Evolutionary conservation across 179 eudicot genomes (phyloP).

Genomic region (Spergularia azorica): DNA sequence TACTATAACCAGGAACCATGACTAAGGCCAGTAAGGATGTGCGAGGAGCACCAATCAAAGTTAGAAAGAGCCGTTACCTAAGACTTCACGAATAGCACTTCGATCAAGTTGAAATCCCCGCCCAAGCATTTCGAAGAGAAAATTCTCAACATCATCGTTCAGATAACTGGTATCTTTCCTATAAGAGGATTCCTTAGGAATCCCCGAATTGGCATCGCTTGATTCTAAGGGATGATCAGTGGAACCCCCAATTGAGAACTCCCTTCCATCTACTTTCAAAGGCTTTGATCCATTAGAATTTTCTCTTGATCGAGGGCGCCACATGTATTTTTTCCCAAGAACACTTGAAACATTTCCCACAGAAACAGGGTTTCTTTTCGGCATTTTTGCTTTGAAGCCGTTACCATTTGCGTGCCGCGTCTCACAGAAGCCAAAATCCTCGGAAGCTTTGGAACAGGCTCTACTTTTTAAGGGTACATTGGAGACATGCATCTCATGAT

Average conservation of each 20-base stretch:
- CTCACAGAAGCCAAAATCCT: constrained; percentile 9
- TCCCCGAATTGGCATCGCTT: constrained; percentile 19
- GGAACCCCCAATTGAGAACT: constrained; percentile 5
- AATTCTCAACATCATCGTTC: constrained; percentile 32
- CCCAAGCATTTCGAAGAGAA: constrained; percentile 48
- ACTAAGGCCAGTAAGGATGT: not conserved
- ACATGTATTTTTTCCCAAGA: constrained; percentile 33
- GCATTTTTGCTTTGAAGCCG: constrained; percentile 16
- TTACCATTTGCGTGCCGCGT: constrained; percentile 21
- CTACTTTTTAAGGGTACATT: constrained; percentile 14
- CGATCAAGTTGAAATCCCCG: constrained; percentile 46
- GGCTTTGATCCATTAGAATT: constrained; percentile 19
- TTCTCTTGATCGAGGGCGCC: constrained; percentile 25
- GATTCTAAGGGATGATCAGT: constrained; percentile 10
- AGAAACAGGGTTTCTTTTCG: constrained; percentile 27
- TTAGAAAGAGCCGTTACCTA: constrained; percentile 34
- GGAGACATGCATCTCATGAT: not conserved
- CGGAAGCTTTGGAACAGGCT: constrained; percentile 17
- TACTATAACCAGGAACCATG: not conserved
- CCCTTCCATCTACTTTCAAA: constrained; percentile 27
- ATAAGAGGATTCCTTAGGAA: constrained; percentile 12
- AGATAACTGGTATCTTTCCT: constrained; percentile 13
- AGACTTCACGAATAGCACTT: constrained; percentile 36
- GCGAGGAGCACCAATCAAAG: constrained; percentile 5
- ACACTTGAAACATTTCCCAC: constrained; percentile 33